These are phyloP conservation scores for Quillaja saponaria DNA, from an alignment of 306 rosid species.

Conservation along the genomic window DNA sequence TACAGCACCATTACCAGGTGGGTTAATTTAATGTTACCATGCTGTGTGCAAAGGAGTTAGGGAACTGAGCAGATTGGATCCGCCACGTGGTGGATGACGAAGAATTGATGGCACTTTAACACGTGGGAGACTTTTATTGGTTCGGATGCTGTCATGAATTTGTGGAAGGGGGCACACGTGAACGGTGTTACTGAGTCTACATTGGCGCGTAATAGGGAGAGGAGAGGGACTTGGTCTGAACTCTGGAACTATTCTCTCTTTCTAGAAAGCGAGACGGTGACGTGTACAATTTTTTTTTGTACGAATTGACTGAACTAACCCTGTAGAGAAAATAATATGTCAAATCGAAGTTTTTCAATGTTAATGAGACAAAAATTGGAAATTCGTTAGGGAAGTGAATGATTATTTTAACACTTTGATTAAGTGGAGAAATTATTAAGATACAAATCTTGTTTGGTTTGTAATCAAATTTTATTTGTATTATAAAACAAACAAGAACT, in stretches of 20 bases:
- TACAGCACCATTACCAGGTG: constrained; percentile 4
- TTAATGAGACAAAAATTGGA: no score
- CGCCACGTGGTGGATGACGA: constrained; percentile 14
- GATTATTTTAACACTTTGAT: no score
- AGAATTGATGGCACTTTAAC: not conserved
- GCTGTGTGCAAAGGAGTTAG: not conserved
- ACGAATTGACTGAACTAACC: constrained; percentile 31
- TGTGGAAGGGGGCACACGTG: constrained; percentile 5
- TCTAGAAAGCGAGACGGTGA: constrained; percentile 29
- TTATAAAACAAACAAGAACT: no score
- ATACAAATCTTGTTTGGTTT: no score
- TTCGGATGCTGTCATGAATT: constrained; percentile 3
- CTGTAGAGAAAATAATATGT: not conserved
- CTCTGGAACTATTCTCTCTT: constrained; percentile 1
- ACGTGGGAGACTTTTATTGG: not conserved
- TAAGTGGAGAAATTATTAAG: no score
- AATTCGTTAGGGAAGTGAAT: no score
- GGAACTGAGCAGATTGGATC: not conserved
- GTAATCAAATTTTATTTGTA: no score
- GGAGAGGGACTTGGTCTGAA: constrained; percentile 32
- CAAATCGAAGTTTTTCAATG: no score
- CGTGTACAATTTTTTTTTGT: not conserved
- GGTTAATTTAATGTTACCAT: not conserved
- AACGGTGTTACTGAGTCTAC: constrained; percentile 39
- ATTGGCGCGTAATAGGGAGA: constrained; percentile 40